Percentiles rank a stretch among this genome's conserved stretches.
phyloP scores from a whole-genome alignment of 2,329 filamentous ascomycete species.

The Remersonia thermophila region DNA sequence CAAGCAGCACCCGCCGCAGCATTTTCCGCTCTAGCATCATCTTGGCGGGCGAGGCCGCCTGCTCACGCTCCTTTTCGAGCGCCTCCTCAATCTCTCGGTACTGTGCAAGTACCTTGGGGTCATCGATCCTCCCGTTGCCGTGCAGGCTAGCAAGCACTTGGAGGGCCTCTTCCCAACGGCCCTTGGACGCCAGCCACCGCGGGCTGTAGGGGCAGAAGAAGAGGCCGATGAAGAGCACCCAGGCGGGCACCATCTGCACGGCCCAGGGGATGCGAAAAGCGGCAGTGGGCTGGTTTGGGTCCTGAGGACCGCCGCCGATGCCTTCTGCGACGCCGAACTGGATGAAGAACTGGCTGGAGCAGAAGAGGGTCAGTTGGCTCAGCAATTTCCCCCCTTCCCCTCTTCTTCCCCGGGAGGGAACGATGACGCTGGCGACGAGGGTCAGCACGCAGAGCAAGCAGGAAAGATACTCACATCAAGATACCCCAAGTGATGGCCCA shows the following conservation, averaged over 20 bases:
- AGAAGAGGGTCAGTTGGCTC: not conserved
- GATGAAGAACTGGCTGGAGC: conserved; percentile 46
- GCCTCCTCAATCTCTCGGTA: conserved; percentile 48
- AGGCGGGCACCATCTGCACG: conserved; percentile 43
- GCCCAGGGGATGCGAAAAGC: conserved; percentile 53
- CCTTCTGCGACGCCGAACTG: conserved; percentile 48
- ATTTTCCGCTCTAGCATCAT: conserved; percentile 39
- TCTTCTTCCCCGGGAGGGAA: no score
- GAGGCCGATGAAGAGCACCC: conserved; percentile 41
- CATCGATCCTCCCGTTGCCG: conserved; percentile 40
- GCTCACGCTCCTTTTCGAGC: conserved; percentile 40
- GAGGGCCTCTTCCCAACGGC: conserved; percentile 54
- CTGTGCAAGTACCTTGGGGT: conserved; percentile 50
- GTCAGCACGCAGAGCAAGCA: not conserved
- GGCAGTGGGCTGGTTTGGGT: conserved; percentile 36
- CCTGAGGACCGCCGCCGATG: conserved; percentile 36
- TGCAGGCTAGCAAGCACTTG: conserved; percentile 46
- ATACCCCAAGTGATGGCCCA: conserved; percentile 63
- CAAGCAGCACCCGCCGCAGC: conserved; percentile 43
- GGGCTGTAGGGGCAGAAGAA: conserved; percentile 54
- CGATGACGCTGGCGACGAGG: no score
- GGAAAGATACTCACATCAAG: conserved; percentile 38
- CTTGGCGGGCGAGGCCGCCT: conserved; percentile 34
- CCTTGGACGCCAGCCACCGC: conserved; percentile 57
- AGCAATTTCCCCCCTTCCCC: not conserved